These are phyloP conservation scores for Coemansia sp. DNA, from an alignment of 192 early-diverging fungal species.

Conservation along the genomic window DNA sequence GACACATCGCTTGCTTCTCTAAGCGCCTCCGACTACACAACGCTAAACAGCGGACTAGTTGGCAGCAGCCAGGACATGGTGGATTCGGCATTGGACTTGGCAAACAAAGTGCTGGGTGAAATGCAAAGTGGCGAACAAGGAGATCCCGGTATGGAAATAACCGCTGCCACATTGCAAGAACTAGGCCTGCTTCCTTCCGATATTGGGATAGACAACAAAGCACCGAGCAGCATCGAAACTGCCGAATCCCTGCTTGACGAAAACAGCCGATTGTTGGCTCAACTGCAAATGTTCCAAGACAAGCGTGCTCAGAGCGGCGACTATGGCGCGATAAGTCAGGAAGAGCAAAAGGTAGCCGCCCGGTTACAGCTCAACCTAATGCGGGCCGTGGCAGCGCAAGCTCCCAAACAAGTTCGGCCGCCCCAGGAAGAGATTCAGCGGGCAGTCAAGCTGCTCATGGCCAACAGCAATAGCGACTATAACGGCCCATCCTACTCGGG, in stretches of 20 bases:
- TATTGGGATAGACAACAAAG: slow-evolving; percentile 10
- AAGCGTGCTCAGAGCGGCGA: slow-evolving; percentile 18
- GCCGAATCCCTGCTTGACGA: slow-evolving; percentile 25
- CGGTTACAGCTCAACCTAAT: slow-evolving; percentile 30
- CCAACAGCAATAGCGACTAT: background rate
- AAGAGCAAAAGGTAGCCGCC: slow-evolving; percentile 27
- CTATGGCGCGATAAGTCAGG: slow-evolving; percentile 21
- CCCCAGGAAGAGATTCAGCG: slow-evolving; percentile 31
- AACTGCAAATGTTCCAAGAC: slow-evolving; percentile 37
- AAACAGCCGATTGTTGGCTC: slow-evolving; percentile 26
- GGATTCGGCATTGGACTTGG: slow-evolving; percentile 19
- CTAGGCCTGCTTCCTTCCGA: slow-evolving; percentile 19
- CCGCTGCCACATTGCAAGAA: slow-evolving; percentile 12
- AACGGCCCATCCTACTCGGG: slow-evolving; percentile 23
- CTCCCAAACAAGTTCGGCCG: slow-evolving; percentile 25
- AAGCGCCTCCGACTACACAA: slow-evolving; percentile 4
- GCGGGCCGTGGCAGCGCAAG: slow-evolving; percentile 16
- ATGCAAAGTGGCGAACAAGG: background rate
- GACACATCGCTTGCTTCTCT: slow-evolving; percentile 32
- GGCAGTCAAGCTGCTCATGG: slow-evolving; percentile 24
- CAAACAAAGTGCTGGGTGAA: slow-evolving; percentile 8
- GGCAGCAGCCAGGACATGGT: slow-evolving; percentile 1
- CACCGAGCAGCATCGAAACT: slow-evolving; percentile 4
- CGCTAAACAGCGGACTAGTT: slow-evolving; percentile 2
- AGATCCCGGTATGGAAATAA: background rate